Evolutionary conservation across 495 filamentous ascomycete species (phyloP).

Genomic region (Tuber borchii): DNA sequence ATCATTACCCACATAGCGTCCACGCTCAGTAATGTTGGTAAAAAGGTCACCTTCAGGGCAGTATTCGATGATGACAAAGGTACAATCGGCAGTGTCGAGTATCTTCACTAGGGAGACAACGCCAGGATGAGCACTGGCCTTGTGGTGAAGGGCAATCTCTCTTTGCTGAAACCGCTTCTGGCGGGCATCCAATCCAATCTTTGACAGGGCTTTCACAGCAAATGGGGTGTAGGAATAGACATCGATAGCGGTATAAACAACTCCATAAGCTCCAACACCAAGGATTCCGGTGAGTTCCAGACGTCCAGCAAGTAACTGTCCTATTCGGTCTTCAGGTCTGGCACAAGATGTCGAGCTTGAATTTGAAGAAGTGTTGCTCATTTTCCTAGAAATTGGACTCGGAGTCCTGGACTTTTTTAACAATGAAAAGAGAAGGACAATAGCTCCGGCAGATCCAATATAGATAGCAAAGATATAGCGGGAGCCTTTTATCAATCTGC

Average conservation of each 20-base stretch:
- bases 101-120: slow-evolving; percentile 93
- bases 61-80: slow-evolving; percentile 93
- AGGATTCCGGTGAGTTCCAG: slow-evolving; percentile 78
- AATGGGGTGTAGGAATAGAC: slow-evolving; percentile 73
- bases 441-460: slow-evolving; percentile 2
- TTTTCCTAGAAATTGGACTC: slow-evolving; percentile 23
- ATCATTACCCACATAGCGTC: slow-evolving; percentile 90
- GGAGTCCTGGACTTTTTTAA: slow-evolving; percentile 5
- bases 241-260: slow-evolving; percentile 91
- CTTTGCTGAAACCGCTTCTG: slow-evolving; percentile 85
- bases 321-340: slow-evolving; percentile 75
- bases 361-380: slow-evolving; percentile 41
- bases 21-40: slow-evolving; percentile 89
- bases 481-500: background rate
- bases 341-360: slow-evolving; percentile 36
- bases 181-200: slow-evolving; percentile 76
- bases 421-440: slow-evolving; percentile 18
- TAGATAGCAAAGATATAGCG: background rate
- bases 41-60: slow-evolving; percentile 97
- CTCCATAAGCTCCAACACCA: slow-evolving; percentile 91
- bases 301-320: slow-evolving; percentile 72
- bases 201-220: slow-evolving; percentile 95
- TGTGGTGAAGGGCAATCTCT: slow-evolving; percentile 86
- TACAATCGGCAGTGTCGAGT: slow-evolving; percentile 85
- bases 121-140: slow-evolving; percentile 80